Conservation (phyloP, 208 protist genomes). For the Trypanosoma cruzi region DNA sequence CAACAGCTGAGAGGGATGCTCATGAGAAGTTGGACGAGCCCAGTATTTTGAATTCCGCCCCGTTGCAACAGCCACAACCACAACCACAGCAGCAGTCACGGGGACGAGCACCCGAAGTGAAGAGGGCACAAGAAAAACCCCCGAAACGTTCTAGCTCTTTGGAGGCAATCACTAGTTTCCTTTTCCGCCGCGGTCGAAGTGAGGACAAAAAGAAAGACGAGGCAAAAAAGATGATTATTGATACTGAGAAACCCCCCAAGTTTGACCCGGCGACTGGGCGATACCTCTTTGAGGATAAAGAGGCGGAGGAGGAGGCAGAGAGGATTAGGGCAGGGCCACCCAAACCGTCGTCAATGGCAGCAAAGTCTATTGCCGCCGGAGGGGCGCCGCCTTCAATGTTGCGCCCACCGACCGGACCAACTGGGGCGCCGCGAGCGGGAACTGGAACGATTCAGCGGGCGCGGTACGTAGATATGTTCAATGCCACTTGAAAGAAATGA, state of each 20-base stretch:
- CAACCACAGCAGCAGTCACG: not conserved
- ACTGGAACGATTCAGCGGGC: conserved; percentile 30
- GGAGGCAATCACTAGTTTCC: conserved; percentile 50
- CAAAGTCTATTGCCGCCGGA: conserved; percentile 9
- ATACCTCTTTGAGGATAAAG: conserved; percentile 82
- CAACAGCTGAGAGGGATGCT: not conserved
- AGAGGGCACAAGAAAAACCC: conserved; percentile 6
- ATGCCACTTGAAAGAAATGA: conserved; percentile 19
- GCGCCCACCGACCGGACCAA: conserved; percentile 10
- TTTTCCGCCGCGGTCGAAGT: conserved; percentile 49
- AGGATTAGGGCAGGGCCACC: conserved; percentile 69
- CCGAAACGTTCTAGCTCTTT: conserved; percentile 57
- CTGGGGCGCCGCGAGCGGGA: not conserved
- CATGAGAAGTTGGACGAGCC: not conserved
- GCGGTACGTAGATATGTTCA: conserved; percentile 89
- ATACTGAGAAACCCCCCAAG: conserved; percentile 75
- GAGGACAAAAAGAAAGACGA: conserved; percentile 50
- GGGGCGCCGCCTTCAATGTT: conserved; percentile 20
- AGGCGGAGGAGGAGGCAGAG: conserved; percentile 79
- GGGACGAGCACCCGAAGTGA: not conserved
- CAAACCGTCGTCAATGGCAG: conserved; percentile 33
- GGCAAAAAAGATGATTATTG: conserved; percentile 87
- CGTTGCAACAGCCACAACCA: not conserved
- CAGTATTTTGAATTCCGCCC: conserved; percentile 1
- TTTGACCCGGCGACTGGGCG: conserved; percentile 77